phyloP scores from a whole-genome alignment of 768 basidiomycete genomes.

The Hortiboletus flavorubellus region DNA sequence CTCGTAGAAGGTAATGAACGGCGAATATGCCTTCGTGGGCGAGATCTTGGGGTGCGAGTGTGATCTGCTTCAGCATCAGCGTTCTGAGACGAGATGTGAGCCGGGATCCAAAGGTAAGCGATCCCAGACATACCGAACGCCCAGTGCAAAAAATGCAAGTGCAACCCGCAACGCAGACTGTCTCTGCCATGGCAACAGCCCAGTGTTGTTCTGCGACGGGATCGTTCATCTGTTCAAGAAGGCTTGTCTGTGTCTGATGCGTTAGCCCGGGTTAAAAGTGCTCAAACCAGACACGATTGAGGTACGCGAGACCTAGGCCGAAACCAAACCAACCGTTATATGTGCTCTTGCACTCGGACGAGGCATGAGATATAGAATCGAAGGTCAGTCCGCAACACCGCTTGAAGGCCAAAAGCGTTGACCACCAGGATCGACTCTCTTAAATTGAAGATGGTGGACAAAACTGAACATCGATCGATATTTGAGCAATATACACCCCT shows the following conservation, averaged over 20 bases:
- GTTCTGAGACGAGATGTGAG: constrained; percentile 15
- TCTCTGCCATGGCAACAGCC: constrained; percentile 12
- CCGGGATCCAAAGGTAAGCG: not conserved
- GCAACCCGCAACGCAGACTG: constrained; percentile 6
- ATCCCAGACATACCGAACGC: constrained; percentile 1
- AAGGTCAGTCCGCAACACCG: not conserved
- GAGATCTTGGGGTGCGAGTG: not conserved
- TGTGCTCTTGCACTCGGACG: not conserved
- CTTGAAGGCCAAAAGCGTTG: not conserved
- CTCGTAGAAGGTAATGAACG: constrained; percentile 19
- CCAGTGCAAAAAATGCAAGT: constrained; percentile 9
- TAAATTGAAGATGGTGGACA: not conserved
- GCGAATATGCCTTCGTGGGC: constrained; percentile 1
- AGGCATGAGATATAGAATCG: not conserved
- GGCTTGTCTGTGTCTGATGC: not conserved
- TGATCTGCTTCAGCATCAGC: not conserved
- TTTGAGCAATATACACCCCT: not conserved
- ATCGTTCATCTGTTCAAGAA: not conserved
- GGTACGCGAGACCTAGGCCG: not conserved
- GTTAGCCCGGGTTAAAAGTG: constrained; percentile 1
- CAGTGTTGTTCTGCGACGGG: constrained; percentile 8
- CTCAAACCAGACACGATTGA: not conserved
- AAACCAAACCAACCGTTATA: not conserved
- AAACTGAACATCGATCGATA: no score
- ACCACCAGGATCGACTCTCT: not conserved